A percentile compares a stretch with the other conserved stretches of the same genome.
These are phyloP conservation scores for Emericellopsis terricola DNA, from an alignment of 495 filamentous ascomycete genomes.

Conservation along the genomic window DNA sequence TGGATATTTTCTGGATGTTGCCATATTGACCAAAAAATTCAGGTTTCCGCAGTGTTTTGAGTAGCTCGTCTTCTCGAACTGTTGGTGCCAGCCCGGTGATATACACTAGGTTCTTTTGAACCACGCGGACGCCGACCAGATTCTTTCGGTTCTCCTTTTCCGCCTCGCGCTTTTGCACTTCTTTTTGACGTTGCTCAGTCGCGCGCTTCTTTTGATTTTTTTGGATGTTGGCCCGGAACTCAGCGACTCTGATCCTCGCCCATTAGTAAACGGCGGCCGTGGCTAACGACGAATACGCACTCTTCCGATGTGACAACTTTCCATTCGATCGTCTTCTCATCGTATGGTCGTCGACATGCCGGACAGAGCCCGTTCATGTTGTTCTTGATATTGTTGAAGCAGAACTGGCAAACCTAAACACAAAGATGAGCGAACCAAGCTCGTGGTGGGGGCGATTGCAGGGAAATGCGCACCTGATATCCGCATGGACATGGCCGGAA, in stretches of 20 bases:
- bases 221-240: slow-evolving; percentile 70
- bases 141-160: slow-evolving; percentile 91
- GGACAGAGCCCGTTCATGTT: slow-evolving; percentile 93
- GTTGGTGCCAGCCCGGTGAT: slow-evolving; percentile 86
- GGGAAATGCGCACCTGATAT: slow-evolving; percentile 56
- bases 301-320: slow-evolving; percentile 88
- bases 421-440: slow-evolving; percentile 3
- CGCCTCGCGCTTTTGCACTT: slow-evolving; percentile 87
- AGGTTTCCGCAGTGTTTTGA: slow-evolving; percentile 67
- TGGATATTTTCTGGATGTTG: slow-evolving; percentile 95
- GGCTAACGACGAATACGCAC: slow-evolving; percentile 29
- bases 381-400: slow-evolving; percentile 94
- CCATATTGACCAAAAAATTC: slow-evolving; percentile 98
- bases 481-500: slow-evolving; percentile 97
- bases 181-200: slow-evolving; percentile 70
- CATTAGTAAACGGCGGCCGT: slow-evolving; percentile 6
- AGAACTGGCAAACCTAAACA: slow-evolving; percentile 90
- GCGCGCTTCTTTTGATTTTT: slow-evolving; percentile 84
- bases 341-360: slow-evolving; percentile 84
- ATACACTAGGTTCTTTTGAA: slow-evolving; percentile 97
- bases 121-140: slow-evolving; percentile 80
- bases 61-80: slow-evolving; percentile 75
- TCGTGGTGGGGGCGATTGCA: slow-evolving; percentile 4
- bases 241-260: slow-evolving; percentile 24
- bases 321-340: slow-evolving; percentile 91